phyloP scores from a whole-genome alignment of 257 asterid genomes.

The Capsicum chinense region DNA sequence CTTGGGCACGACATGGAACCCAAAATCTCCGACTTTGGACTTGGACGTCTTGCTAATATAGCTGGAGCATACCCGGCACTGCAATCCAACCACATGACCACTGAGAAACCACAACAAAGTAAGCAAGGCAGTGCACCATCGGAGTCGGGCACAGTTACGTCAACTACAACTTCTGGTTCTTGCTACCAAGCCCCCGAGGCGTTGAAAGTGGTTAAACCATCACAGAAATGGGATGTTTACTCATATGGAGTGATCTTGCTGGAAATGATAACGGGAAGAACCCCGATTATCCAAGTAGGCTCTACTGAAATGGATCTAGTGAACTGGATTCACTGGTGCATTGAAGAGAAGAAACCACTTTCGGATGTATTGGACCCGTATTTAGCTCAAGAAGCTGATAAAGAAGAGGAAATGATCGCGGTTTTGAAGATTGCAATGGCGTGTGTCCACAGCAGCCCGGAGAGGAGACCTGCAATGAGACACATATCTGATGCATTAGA shows the following conservation, averaged over 20 bases:
- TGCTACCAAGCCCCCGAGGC: constrained; percentile 90
- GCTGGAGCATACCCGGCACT: constrained; percentile 73
- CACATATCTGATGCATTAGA: constrained; percentile 70
- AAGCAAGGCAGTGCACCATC: constrained; percentile 53
- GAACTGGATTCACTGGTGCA: constrained; percentile 83
- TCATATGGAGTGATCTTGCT: constrained; percentile 77
- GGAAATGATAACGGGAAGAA: constrained; percentile 80
- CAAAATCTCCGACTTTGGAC: constrained; percentile 85
- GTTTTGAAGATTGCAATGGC: constrained; percentile 87
- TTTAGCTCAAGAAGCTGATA: constrained; percentile 63
- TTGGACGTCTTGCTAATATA: constrained; percentile 84
- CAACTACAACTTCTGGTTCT: constrained; percentile 57
- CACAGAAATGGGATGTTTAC: constrained; percentile 93
- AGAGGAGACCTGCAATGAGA: constrained; percentile 82
- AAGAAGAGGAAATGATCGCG: constrained; percentile 82
- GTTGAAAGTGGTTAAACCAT: constrained; percentile 73
- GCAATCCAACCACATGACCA: constrained; percentile 58
- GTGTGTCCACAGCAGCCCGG: constrained; percentile 73
- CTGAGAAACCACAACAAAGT: constrained; percentile 57
- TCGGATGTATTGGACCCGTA: constrained; percentile 71
- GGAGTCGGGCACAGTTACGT: constrained; percentile 49
- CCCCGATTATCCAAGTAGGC: constrained; percentile 67
- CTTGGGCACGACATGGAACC: constrained; percentile 83
- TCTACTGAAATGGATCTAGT: constrained; percentile 67
- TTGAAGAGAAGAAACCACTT: constrained; percentile 89